These are phyloP conservation scores for Rhododendron henanense DNA, from an alignment of 148 eudicot genomes.

Conservation along the genomic window DNA sequence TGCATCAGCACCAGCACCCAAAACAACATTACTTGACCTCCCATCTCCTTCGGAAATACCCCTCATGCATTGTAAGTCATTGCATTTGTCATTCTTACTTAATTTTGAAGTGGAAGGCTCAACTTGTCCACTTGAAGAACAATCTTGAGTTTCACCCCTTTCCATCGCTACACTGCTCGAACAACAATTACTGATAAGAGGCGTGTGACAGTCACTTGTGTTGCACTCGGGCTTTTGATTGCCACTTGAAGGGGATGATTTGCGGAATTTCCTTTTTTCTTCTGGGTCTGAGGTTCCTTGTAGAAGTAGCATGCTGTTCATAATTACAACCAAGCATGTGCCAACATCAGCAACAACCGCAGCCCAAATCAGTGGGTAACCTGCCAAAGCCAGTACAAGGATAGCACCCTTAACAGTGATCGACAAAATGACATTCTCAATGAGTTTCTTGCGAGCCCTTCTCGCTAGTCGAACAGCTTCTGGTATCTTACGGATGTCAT, in stretches of 20 bases:
- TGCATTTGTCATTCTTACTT: not conserved
- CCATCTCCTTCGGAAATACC: not conserved
- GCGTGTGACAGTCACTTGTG: not conserved
- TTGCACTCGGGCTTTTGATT: not conserved
- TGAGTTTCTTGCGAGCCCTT: conserved; percentile 31
- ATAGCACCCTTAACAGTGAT: conserved; percentile 22
- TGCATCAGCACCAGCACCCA: not conserved
- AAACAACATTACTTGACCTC: not conserved
- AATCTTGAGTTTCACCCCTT: not conserved
- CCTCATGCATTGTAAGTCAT: not conserved
- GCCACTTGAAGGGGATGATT: not conserved
- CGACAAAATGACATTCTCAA: conserved; percentile 36
- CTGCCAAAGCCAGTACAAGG: not conserved
- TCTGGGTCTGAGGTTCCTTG: not conserved
- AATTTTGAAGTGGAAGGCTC: not conserved
- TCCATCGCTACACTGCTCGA: not conserved
- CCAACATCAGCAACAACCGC: conserved; percentile 49
- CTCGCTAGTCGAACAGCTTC: conserved; percentile 35
- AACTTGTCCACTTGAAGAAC: not conserved
- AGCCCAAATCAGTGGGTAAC: conserved; percentile 34
- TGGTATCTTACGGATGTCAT: conserved; percentile 37
- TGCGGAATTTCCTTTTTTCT: not conserved
- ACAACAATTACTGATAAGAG: conserved; percentile 3
- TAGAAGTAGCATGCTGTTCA: conserved; percentile 44
- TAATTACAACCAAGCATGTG: conserved; percentile 41